Percentiles rank a stretch among this genome's conserved stretches.
phyloP scores from a whole-genome alignment of 257 asterid species.

The Coffea canephora region DNA sequence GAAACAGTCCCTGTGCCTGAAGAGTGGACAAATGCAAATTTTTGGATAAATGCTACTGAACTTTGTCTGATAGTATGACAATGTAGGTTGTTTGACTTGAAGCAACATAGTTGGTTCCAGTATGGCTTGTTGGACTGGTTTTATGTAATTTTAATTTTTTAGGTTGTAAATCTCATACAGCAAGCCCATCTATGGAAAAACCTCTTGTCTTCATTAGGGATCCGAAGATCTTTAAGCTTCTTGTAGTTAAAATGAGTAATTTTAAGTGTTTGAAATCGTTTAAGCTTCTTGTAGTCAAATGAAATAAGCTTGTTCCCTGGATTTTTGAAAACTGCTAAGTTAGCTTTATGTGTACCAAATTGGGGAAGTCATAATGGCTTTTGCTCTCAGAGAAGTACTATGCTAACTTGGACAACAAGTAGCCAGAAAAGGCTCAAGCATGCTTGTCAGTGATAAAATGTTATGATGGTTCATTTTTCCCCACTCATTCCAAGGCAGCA shows the following conservation, averaged over 20 bases:
- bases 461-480: background rate
- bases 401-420: background rate
- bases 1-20: background rate
- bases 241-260: background rate
- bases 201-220: background rate
- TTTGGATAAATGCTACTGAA: background rate
- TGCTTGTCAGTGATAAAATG: background rate
- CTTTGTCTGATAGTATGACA: background rate
- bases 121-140: background rate
- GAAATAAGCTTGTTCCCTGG: background rate
- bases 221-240: background rate
- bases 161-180: background rate
- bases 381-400: background rate
- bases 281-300: background rate
- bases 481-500: background rate
- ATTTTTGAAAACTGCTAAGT: no score
- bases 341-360: no score
- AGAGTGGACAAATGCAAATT: background rate
- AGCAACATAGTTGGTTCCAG: background rate
- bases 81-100: background rate
- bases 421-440: background rate
- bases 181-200: background rate
- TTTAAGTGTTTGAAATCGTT: background rate
- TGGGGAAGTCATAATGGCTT: background rate
- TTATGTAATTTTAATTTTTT: background rate